A percentile compares a stretch with the other conserved stretches of the same genome.
Evolutionary conservation across 106 monocot species (phyloP).

Genomic region (Dioscorea dumetorum): DNA sequence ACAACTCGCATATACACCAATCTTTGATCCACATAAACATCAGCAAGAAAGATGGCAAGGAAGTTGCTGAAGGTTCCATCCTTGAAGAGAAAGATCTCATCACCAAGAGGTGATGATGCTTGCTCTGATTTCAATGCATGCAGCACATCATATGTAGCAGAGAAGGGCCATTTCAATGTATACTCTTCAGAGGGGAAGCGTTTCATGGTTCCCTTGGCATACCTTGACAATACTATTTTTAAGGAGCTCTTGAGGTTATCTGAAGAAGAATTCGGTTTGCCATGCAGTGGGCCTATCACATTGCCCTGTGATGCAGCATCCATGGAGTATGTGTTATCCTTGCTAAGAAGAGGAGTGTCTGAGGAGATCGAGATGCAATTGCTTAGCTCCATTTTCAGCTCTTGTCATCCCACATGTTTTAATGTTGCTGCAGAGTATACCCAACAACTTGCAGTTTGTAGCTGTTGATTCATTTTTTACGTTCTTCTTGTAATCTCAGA

Average conservation of each 20-base stretch:
- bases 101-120: no score
- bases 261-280: slow-evolving; percentile 3
- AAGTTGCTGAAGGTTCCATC: no score
- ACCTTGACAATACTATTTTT: not conserved
- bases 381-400: not conserved
- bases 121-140: no score
- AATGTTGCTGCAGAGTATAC: no score
- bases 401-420: no score
- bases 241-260: slow-evolving; percentile 5
- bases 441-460: no score
- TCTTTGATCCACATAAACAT: no score
- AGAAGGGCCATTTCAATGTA: not conserved
- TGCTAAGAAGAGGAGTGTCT: not conserved
- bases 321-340: not conserved
- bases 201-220: slow-evolving; percentile 5
- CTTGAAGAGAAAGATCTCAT: no score
- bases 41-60: no score
- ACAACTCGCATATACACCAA: no score
- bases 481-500: no score
- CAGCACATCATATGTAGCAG: not conserved
- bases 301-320: slow-evolving; percentile 1
- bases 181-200: not conserved
- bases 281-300: not conserved
- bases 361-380: not conserved
- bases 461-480: no score